These are phyloP conservation scores for Peterozyma xylosa DNA, from an alignment of 805 yeast genomes.

Conservation along the genomic window DNA sequence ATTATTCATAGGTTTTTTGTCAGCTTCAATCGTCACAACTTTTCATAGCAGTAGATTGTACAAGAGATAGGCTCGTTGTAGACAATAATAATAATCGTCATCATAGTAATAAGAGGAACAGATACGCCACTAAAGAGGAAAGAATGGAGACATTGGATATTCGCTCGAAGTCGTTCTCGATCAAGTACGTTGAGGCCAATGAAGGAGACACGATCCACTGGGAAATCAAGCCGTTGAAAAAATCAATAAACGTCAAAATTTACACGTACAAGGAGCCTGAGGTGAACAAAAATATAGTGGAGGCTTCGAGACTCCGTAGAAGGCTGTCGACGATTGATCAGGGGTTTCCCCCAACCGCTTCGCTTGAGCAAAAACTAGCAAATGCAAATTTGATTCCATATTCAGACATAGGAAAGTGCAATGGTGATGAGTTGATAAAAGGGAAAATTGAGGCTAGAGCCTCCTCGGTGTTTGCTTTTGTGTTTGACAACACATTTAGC, in stretches of 20 bases:
- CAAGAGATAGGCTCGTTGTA: too few species aligned
- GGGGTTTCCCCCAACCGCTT: conserved; percentile 1
- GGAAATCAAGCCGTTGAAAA: conserved; percentile 75
- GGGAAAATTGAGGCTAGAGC: conserved; percentile 52
- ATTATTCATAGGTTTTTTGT: too few species aligned
- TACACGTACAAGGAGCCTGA: conserved; percentile 20
- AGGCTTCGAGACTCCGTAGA: conserved; percentile 16
- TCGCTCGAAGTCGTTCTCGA: conserved; percentile 80
- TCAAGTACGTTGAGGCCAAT: conserved; percentile 84
- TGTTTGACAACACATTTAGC: conserved; percentile 88
- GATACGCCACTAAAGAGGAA: too few species aligned
- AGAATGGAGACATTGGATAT: conserved; percentile 85
- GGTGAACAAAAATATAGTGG: conserved; percentile 20
- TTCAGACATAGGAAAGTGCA: conserved; percentile 47
- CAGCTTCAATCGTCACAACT: too few species aligned
- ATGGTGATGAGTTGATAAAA: conserved; percentile 52
- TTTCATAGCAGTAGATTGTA: too few species aligned
- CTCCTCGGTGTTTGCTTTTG: conserved; percentile 77
- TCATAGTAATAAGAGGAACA: too few species aligned
- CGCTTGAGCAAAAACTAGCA: conserved; percentile 50
- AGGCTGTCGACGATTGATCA: conserved; percentile 5
- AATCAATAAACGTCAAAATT: conserved; percentile 38
- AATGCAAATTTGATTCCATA: conserved; percentile 44
- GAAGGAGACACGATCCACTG: conserved; percentile 61
- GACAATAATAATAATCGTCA: too few species aligned